Evolutionary conservation across 2,329 filamentous ascomycete genomes (phyloP), one percentile per base, ranked within the genome.

Genomic region (Fonsecaea nubica): DNA sequence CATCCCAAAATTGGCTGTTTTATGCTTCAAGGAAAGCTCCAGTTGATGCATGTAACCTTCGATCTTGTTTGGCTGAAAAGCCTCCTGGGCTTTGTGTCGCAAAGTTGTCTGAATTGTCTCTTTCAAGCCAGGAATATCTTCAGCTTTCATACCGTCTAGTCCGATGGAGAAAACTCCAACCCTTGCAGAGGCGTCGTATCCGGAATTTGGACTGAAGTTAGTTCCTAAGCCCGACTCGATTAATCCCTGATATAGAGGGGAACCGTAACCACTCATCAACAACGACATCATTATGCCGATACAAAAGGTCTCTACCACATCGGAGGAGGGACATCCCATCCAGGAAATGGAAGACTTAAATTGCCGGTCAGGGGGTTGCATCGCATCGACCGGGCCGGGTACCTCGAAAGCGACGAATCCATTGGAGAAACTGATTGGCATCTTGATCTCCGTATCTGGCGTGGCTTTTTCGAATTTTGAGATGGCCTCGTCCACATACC

Each of bases 1-100:
- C 84, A 97, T 92, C 13, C 95, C 95, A 75, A 99, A 99, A 74
- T 91, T 93, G 62, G 95, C 92, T 0, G 93, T 97, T 83, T 98
- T 98, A 81, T 99, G 93, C 80, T 97, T 97, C 57, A 98, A 81
- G 0, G 89, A 86, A n/a, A 99, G 85, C 76, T 99, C 95, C 3
- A 98, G 81, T 77, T 98, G 94, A 77, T 99, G 95, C 62, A 99
- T 84, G 69, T 96, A 91, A 2, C 95, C 95, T 69, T 97, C 92
- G 66, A 99, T 92, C 79, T 99, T 99, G 73, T 89, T 88, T 74
- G 89, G 85, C 66, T 95, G 93, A 72, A 99, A 97, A 0, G 95
- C 94, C 66, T 89, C 91, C 32, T 88, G 81, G 18, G 88, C 85
- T 6, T 87, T 87, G 54, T 92, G 88, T 32, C 83, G 82, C 62